A percentile compares a stretch with the other conserved stretches of the same genome.
Conservation (phyloP, 2,329 filamentous ascomycete genomes). For the Cytospora piceicola region DNA sequence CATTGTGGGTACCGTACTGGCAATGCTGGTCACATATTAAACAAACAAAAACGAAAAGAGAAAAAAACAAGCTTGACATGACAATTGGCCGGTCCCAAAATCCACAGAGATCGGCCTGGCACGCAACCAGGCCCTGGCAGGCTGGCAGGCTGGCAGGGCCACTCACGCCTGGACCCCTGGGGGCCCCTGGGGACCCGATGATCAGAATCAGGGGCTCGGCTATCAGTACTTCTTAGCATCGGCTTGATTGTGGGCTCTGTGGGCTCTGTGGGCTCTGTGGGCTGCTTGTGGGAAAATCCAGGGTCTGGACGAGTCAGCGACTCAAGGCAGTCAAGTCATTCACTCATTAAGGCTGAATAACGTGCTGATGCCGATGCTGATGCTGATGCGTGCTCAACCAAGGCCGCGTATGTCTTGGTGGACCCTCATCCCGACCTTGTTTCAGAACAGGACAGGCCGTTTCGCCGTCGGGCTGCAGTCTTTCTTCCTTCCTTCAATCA, state of each 20-base stretch:
- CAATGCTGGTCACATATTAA: background rate
- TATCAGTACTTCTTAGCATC: background rate
- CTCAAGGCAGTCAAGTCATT: too few species aligned
- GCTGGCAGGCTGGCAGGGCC: too few species aligned
- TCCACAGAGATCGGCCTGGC: background rate
- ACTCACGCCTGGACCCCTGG: background rate
- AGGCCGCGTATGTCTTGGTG: constrained; percentile 3
- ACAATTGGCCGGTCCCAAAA: background rate
- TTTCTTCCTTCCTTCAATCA: background rate
- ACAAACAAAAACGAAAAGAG: too few species aligned
- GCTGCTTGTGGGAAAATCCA: too few species aligned
- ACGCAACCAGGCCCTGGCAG: too few species aligned
- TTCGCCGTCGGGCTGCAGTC: background rate
- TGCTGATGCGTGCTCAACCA: background rate
- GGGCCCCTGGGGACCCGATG: background rate
- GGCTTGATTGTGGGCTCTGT: too few species aligned
- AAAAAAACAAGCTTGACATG: background rate
- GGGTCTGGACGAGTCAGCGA: too few species aligned
- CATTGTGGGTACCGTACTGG: constrained; percentile 2
- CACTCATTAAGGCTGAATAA: too few species aligned
- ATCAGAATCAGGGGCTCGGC: background rate
- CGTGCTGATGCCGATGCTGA: too few species aligned
- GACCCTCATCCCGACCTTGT: background rate
- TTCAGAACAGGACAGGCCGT: background rate
- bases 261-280: too few species aligned